These are phyloP conservation scores for Ehretia macrophylla DNA, from an alignment of 257 asterid species.

Conservation along the genomic window DNA sequence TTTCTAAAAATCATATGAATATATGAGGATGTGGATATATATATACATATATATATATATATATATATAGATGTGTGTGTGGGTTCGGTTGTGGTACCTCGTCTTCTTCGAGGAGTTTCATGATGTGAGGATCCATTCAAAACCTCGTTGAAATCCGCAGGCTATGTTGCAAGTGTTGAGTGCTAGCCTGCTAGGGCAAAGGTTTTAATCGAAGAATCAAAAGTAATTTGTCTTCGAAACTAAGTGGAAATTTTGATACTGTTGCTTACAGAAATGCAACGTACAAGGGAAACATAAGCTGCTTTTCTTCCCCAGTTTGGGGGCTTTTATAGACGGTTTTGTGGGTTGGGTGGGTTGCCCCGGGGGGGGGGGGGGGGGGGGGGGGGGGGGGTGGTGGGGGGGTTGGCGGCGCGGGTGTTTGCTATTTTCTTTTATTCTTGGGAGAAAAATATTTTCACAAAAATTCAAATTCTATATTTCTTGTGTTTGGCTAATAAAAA, in stretches of 20 bases:
- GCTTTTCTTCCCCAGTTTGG: background rate
- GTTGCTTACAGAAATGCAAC: background rate
- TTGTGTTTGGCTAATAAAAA: no score
- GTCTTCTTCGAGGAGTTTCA: conserved; percentile 90
- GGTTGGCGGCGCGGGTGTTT: no score
- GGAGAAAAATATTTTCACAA: no score
- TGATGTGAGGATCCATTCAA: conserved; percentile 72
- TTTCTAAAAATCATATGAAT: background rate
- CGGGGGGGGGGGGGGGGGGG: no score
- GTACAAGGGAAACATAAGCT: background rate
- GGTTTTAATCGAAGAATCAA: background rate
- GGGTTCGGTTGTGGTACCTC: conserved; percentile 38
- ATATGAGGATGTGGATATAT: background rate
- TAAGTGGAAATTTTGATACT: background rate
- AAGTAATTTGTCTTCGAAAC: background rate
- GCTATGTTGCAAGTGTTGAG: background rate
- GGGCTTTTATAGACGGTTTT: background rate
- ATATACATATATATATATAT: no score
- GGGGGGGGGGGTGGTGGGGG: no score
- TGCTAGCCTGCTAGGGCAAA: background rate
- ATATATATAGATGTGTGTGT: no score
- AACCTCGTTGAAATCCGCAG: background rate
- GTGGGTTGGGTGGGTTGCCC: no score
- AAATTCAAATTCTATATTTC: no score
- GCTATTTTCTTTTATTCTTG: no score